Base-by-base conservation (phyloP, 2,329 filamentous ascomycete genomes). In the Penicillium expansum region DNA sequence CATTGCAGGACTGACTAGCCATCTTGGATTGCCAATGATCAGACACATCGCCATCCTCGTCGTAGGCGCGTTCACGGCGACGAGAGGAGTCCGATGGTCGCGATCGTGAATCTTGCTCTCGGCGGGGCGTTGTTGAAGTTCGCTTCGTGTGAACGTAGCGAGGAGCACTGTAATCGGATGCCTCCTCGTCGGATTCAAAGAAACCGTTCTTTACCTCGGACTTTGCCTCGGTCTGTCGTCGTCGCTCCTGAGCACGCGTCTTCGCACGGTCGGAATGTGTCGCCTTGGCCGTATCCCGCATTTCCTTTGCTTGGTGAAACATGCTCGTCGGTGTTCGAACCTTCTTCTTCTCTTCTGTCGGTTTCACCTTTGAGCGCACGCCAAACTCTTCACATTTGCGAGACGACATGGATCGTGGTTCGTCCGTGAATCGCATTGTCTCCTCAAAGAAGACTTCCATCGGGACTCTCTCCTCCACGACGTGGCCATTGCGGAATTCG, bases 391-490 rank as follows among this genome's bases (percentile, higher is more conserved):
- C 68, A 48, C 73, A 65, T 56, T 79, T 79, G 49, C 72, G 73
- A 33, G 74, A 69, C 41, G 74, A 69, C 43, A 67, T 71, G 2
- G 72, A 57, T 41, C 72, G 69, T 14, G 70, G 69, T 45, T 76
- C 71, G 4, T 79, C 76, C 14, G 71, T 66, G 49, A 69, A 74
- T 13, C 62, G 65, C 49, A 67, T 51, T n/a, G 73, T 70, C 6
- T 77, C 74, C 29, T 78, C 76, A 45, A 72, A 74, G 57, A 67
- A 70, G 10, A 63, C 61, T 33, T 70, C 69, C 41, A 73, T 68
- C 2, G 77, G 77, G 29, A 67, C 70, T 52, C 76, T 67, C 49
- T 79, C 74, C 62, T 80, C 78, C 57, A 79, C 79, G 38, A 75
- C 64, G 11, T 69, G 72, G 13, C 76, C 76, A 48, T 75, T 72